These are phyloP conservation scores for Solanum arcanum DNA, from an alignment of 257 asterid genomes.

Conservation along the genomic window DNA sequence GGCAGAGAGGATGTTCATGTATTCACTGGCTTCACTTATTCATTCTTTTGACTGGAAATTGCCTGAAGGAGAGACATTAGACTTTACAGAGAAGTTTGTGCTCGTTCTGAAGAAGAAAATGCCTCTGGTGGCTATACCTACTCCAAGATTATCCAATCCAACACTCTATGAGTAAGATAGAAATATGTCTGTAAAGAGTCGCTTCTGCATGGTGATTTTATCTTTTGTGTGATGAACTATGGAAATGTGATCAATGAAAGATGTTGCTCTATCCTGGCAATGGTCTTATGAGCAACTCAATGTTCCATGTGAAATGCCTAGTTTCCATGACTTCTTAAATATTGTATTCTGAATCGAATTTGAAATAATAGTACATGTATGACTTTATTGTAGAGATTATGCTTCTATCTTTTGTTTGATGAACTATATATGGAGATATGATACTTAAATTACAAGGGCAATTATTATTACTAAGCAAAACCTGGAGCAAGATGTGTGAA, in stretches of 20 bases:
- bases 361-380: neutral
- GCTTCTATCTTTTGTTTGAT: neutral
- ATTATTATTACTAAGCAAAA: neutral
- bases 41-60: slow-evolving; percentile 53
- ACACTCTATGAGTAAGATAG: slow-evolving; percentile 15
- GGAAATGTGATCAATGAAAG: too few relatives aligned
- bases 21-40: slow-evolving; percentile 39
- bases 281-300: neutral
- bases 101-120: slow-evolving; percentile 40
- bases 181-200: too few relatives aligned
- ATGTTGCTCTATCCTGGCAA: neutral
- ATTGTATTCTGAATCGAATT: neutral
- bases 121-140: slow-evolving; percentile 45
- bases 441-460: neutral
- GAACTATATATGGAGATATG: neutral
- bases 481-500: neutral
- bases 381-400: neutral
- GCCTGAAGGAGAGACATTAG: slow-evolving; percentile 22
- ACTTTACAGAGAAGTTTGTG: slow-evolving; percentile 46
- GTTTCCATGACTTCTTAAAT: neutral
- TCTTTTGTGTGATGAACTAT: too few relatives aligned
- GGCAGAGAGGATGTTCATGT: slow-evolving; percentile 61
- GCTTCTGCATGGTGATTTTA: too few relatives aligned
- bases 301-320: neutral
- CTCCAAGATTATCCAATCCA: slow-evolving; percentile 33